These are phyloP conservation scores for Blakeslea trispora DNA, from an alignment of 371 early-diverging fungal species.

Conservation along the genomic window DNA sequence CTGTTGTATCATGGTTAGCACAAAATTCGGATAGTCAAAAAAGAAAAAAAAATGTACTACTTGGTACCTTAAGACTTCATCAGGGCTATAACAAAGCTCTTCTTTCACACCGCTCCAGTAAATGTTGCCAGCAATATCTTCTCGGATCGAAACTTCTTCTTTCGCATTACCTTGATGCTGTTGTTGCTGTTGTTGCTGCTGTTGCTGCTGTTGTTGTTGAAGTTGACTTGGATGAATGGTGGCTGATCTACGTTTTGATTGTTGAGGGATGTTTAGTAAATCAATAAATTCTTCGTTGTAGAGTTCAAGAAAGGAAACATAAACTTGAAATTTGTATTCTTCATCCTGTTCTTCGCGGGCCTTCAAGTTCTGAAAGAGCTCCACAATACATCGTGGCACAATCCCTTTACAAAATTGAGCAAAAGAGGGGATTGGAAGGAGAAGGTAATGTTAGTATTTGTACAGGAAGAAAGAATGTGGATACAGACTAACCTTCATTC, in stretches of 20 bases:
- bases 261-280: conserved; percentile 58
- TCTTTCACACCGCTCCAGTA: conserved; percentile 86
- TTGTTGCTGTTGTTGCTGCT: conserved; percentile 11
- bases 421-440: neutral
- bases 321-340: conserved; percentile 49
- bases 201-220: conserved; percentile 35
- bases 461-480: neutral
- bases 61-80: conserved; percentile 68
- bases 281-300: conserved; percentile 96
- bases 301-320: conserved; percentile 82
- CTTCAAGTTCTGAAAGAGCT: conserved; percentile 56
- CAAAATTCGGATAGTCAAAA: conserved; percentile 7
- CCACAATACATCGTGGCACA: conserved; percentile 83
- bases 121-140: conserved; percentile 88
- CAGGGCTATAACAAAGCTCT: conserved; percentile 66
- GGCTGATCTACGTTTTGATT: conserved; percentile 17
- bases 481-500: conserved; percentile 30
- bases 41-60: too few species aligned
- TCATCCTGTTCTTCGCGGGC: conserved; percentile 37
- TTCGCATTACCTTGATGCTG: neutral
- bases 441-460: neutral
- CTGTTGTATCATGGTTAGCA: conserved; percentile 6
- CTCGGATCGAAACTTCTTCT: conserved; percentile 70
- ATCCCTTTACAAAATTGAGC: conserved; percentile 58
- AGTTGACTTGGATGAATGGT: neutral